Percentiles rank a stretch among this genome's conserved stretches.
phyloP scores from a whole-genome alignment of 2,329 filamentous ascomycete genomes.

The Aspergillus ochraceus region DNA sequence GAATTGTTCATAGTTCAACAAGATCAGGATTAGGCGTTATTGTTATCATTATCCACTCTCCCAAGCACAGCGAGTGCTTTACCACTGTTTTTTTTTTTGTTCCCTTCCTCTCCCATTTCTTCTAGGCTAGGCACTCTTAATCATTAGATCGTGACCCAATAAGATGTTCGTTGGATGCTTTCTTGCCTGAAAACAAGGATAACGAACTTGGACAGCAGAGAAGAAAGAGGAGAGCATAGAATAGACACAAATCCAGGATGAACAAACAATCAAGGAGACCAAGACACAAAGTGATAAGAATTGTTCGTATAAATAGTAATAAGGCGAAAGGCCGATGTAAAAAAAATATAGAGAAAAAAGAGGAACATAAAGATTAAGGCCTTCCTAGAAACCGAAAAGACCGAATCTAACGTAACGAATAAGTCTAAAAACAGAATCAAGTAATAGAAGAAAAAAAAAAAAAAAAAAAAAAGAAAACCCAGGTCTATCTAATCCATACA shows the following conservation, averaged over 20 bases:
- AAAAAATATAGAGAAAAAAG: slow-evolving; percentile 4
- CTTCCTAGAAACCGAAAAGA: slow-evolving; percentile 9
- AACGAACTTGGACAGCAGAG: no score
- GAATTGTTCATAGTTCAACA: slow-evolving; percentile 7
- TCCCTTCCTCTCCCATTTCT: background rate
- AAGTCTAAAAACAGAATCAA: slow-evolving; percentile 9
- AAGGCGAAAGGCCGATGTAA: background rate
- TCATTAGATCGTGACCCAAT: background rate
- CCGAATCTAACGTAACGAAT: slow-evolving; percentile 15
- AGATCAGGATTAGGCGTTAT: slow-evolving; percentile 8
- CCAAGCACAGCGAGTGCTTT: slow-evolving; percentile 5
- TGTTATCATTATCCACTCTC: background rate
- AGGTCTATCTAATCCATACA: slow-evolving; percentile 32
- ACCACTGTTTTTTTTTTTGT: background rate
- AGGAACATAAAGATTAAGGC: background rate
- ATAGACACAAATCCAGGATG: background rate
- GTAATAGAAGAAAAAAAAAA: background rate
- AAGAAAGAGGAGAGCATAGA: background rate
- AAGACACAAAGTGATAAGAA: background rate
- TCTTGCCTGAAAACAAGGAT: background rate
- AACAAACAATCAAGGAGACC: background rate
- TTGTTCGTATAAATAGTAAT: background rate
- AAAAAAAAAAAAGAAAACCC: slow-evolving; percentile 17
- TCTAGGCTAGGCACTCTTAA: background rate
- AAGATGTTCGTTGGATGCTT: background rate